Evolutionary conservation across 306 rosid species (phyloP).

Genomic region (Albizia julibrissin): DNA sequence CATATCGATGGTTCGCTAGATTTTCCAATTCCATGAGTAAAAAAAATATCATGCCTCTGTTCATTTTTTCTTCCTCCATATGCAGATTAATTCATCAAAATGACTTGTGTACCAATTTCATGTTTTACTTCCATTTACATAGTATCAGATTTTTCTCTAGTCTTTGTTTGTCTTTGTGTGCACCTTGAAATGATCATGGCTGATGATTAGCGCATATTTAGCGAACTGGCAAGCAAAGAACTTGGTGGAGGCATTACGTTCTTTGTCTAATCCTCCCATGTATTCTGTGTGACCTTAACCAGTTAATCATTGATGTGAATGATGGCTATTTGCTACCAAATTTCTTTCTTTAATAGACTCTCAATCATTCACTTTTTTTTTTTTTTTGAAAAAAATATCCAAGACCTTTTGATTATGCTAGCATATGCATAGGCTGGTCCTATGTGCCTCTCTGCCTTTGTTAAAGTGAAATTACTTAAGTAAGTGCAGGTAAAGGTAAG

Average conservation of each 20-base stretch:
- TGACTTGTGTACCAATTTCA: constrained; percentile 43
- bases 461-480: background rate
- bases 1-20: constrained; percentile 42
- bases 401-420: constrained; percentile 3
- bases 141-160: constrained; percentile 2
- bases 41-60: constrained; percentile 29
- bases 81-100: constrained; percentile 26
- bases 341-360: constrained; percentile 31
- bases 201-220: constrained; percentile 19
- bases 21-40: background rate
- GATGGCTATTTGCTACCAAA: constrained; percentile 24
- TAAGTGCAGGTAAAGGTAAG: background rate
- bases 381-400: background rate
- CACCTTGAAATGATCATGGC: constrained; percentile 19
- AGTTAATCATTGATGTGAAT: constrained; percentile 41
- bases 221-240: constrained; percentile 27
- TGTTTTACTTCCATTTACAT: constrained; percentile 20
- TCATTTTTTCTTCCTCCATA: constrained; percentile 41
- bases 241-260: constrained; percentile 28
- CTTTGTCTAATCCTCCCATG: constrained; percentile 34
- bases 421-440: constrained; percentile 30
- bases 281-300: constrained; percentile 34
- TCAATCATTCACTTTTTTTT: constrained; percentile 22
- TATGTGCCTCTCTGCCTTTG: constrained; percentile 8
- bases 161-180: background rate